These are phyloP conservation scores for Solanum aculeatissimum DNA, from an alignment of 305 asterid genomes.

Conservation along the genomic window DNA sequence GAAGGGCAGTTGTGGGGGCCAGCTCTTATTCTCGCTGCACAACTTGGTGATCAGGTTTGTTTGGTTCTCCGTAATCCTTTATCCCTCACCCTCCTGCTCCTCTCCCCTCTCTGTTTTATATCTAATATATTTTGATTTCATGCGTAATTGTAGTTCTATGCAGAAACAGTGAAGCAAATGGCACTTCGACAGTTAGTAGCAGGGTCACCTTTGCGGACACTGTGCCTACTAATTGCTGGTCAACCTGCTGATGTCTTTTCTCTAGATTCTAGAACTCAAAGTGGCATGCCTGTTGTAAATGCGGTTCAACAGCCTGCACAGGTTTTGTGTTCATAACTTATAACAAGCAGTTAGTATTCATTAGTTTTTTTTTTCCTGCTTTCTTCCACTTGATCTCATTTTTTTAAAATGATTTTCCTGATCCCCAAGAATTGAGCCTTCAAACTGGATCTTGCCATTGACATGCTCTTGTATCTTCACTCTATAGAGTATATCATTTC, in stretches of 20 bases:
- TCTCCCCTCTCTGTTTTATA: not conserved
- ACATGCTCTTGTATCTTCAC: not conserved
- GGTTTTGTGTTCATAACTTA: slow-evolving; percentile 20
- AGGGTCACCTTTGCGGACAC: slow-evolving; percentile 79
- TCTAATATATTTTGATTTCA: not conserved
- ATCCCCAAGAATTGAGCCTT: not conserved
- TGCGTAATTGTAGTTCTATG: slow-evolving; percentile 48
- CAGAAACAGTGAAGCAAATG: slow-evolving; percentile 70
- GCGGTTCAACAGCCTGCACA: slow-evolving; percentile 48
- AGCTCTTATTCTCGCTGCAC: slow-evolving; percentile 97
- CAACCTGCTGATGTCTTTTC: slow-evolving; percentile 80
- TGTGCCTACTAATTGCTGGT: slow-evolving; percentile 79
- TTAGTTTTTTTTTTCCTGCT: not conserved
- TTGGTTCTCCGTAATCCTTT: not conserved
- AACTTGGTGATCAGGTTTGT: slow-evolving; percentile 83
- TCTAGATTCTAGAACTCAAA: slow-evolving; percentile 25
- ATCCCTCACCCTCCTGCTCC: not conserved
- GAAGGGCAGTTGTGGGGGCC: slow-evolving; percentile 99
- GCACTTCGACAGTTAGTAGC: slow-evolving; percentile 66
- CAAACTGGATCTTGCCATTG: not conserved
- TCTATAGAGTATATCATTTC: not conserved
- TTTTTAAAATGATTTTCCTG: not conserved
- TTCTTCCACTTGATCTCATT: not conserved
- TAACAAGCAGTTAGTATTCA: not conserved
- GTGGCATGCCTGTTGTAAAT: slow-evolving; percentile 26